Base-by-base conservation (phyloP, 805 yeast species). In the Maudiozyma barnettii region DNA sequence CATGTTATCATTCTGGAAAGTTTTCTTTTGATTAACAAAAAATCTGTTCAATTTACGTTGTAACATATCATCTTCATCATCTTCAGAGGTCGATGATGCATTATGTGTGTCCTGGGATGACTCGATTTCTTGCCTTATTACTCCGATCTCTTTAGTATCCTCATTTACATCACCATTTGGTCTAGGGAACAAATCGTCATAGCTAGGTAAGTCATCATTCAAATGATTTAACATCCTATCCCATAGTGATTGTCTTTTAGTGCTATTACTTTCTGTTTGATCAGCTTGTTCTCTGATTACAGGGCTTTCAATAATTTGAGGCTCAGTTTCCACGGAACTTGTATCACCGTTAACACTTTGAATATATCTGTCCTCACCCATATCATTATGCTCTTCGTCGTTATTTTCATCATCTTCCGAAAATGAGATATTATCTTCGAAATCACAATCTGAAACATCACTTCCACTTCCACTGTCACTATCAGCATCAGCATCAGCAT, bases 1-100 rank as follows among this genome's bases (percentile, higher is more conserved):
- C 86, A 88, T 83, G 59, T 78, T 82, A 65, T 90, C 97, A 57
- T 87, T 84, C 55, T 67, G 68, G 49, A 76, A 68, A 44, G 71
- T 72, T 54, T 69, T 70, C 50, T 70, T 70, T 51, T 71, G 71
- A 49, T 71, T 71, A 51, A 66, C 69, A 58, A 69, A 69, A 52
- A 69, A 68, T 51, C 61, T 59, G 54, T 64, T 65, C 42, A 68
- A 63, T 40, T 62, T 58, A 23, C 62, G 64, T 43, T 69, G 74
- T 16, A 61, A 39, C 5, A 60, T 61, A 37, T 60, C 64, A 13
- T 60, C 67, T 47, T 61, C 67, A 44, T 60, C 65, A 36, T 63
- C 66, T 42, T 63, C 66, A 3, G 65, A 60, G 8, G 61, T 23
- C 14, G 41, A 29, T 4, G 20, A 38, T 12, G 39, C 39, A 16